A percentile compares a stretch with the other conserved stretches of the same genome.
phyloP scores from a whole-genome alignment of 495 filamentous ascomycete species.

The Aspergillus incahuasiensis region DNA sequence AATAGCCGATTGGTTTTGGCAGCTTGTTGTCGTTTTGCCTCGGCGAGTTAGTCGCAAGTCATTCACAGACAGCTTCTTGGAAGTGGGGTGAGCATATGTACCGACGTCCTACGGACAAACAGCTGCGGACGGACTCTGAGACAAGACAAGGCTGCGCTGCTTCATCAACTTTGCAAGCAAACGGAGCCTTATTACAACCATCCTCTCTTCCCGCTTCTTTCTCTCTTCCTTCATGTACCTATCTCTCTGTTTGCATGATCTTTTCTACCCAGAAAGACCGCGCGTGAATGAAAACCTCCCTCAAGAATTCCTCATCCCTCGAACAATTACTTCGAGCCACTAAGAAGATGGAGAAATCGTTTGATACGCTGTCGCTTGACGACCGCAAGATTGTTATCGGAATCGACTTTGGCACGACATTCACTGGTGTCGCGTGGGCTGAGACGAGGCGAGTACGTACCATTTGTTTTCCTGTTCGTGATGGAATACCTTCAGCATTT shows the following conservation, averaged over 20 bases:
- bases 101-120: no score
- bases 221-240: no score
- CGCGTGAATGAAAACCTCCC: neutral
- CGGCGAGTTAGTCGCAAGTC: no score
- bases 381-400: constrained; percentile 27
- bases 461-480: neutral
- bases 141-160: no score
- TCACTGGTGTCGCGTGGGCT: constrained; percentile 47
- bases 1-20: neutral
- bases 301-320: neutral
- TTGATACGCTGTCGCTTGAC: neutral
- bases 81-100: no score
- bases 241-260: neutral
- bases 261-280: neutral
- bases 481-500: constrained; percentile 23
- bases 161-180: no score
- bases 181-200: neutral
- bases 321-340: neutral
- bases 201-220: neutral
- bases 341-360: constrained; percentile 2
- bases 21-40: neutral
- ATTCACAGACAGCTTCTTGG: no score
- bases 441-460: constrained; percentile 18
- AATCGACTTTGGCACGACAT: constrained; percentile 47
- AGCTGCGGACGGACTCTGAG: no score